Percentiles rank a stretch among this genome's conserved stretches.
Evolutionary conservation across 495 filamentous ascomycete genomes (phyloP).

Genomic region (Penicillium fimorum): DNA sequence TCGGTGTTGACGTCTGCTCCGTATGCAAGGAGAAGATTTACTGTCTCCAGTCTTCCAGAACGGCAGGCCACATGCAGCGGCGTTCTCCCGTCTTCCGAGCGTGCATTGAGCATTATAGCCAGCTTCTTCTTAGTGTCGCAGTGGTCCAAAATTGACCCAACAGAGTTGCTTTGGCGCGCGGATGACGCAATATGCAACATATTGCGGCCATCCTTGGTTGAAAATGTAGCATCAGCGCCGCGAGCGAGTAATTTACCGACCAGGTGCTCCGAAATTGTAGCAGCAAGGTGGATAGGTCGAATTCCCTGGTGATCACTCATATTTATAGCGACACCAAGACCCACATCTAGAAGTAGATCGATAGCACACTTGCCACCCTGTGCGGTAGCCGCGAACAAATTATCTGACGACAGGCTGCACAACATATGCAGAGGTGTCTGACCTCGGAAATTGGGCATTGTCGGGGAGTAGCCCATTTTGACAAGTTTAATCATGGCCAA

Average conservation of each 20-base stretch:
- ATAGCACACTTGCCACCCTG: slow-evolving; percentile 8
- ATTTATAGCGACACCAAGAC: slow-evolving; percentile 1
- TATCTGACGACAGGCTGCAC: slow-evolving; percentile 12
- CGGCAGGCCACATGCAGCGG: slow-evolving; percentile 38
- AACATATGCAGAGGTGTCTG: slow-evolving; percentile 28
- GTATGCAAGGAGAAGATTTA: slow-evolving; percentile 32
- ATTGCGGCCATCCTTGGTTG: slow-evolving; percentile 32
- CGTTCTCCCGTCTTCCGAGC: slow-evolving; percentile 19
- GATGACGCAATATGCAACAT: slow-evolving; percentile 41
- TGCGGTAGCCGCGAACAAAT: slow-evolving; percentile 9
- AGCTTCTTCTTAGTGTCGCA: slow-evolving; percentile 8
- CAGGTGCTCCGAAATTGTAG: slow-evolving; percentile 29
- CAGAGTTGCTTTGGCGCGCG: slow-evolving; percentile 34
- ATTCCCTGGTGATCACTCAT: slow-evolving; percentile 20
- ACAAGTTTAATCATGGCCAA: slow-evolving; percentile 1
- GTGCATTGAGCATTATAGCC: slow-evolving; percentile 18
- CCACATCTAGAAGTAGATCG: slow-evolving; percentile 15
- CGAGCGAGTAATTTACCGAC: slow-evolving; percentile 31
- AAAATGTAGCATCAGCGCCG: slow-evolving; percentile 27
- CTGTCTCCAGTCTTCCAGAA: slow-evolving; percentile 36
- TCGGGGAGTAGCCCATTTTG: slow-evolving; percentile 13
- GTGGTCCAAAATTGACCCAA: slow-evolving; percentile 37
- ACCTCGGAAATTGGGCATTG: slow-evolving; percentile 19
- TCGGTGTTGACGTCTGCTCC: slow-evolving; percentile 27
- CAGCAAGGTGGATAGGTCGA: slow-evolving; percentile 35